Percentiles rank a stretch among this genome's conserved stretches.
Conservation (phyloP, 2,329 filamentous ascomycete species). For the Claviceps arundinis region DNA sequence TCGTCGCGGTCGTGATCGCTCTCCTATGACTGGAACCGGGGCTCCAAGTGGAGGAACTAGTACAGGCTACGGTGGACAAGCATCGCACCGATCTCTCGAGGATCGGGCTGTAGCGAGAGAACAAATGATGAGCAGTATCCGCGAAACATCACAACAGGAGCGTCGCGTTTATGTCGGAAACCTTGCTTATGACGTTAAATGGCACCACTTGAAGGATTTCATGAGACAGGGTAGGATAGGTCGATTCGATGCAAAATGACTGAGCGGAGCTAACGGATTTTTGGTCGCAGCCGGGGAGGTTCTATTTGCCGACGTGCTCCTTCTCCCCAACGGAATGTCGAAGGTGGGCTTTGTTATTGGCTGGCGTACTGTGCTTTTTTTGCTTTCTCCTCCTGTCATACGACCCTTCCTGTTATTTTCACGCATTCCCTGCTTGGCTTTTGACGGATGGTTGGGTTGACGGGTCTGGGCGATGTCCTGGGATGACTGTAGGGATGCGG, state of each 20-base stretch:
- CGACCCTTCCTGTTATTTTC: conserved; percentile 45
- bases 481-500: conserved; percentile 98
- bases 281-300: conserved; percentile 76
- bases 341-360: conserved; percentile 96
- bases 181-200: conserved; percentile 98
- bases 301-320: conserved; percentile 96
- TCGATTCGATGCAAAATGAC: conserved; percentile 10
- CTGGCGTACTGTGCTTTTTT: conserved; percentile 42
- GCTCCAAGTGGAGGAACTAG: conserved; percentile 57
- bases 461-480: conserved; percentile 87
- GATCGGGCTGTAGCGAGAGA: conserved; percentile 75
- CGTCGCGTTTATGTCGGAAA: conserved; percentile 99
- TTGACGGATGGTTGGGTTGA: conserved; percentile 95
- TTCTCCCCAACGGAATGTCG: conserved; percentile 99
- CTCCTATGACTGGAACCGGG: conserved; percentile 70
- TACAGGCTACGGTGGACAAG: conserved; percentile 45
- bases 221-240: conserved; percentile 89
- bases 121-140: conserved; percentile 89
- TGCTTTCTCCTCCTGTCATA: conserved; percentile 33
- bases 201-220: conserved; percentile 99
- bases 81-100: conserved; percentile 64
- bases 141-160: conserved; percentile 94
- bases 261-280: conserved; percentile 24
- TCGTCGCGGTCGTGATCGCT: conserved; percentile 61
- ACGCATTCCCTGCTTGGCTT: conserved; percentile 44